Conservation (phyloP, 441 rosid genomes). For the Geranium incanum region DNA sequence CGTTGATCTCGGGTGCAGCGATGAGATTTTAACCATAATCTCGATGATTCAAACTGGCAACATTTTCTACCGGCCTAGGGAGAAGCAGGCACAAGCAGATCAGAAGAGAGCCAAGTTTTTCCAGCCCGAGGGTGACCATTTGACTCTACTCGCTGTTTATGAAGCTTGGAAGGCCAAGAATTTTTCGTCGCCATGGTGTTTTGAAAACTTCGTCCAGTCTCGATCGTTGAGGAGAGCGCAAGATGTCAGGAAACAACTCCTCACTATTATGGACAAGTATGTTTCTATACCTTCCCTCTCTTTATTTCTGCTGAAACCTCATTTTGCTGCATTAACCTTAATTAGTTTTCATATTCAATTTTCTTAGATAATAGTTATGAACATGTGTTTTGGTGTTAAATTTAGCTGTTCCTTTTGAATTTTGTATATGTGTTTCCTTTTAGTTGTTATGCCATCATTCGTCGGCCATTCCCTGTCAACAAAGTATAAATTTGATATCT, state of each 20-base stretch:
- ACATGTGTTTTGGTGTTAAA: background rate
- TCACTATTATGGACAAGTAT: slow-evolving; percentile 86
- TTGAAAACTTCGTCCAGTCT: slow-evolving; percentile 77
- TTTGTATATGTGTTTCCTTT: background rate
- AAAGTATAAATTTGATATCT: background rate
- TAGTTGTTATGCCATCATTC: background rate
- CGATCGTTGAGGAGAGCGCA: slow-evolving; percentile 76
- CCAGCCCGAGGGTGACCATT: slow-evolving; percentile 87
- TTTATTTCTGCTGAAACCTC: background rate
- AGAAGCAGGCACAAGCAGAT: slow-evolving; percentile 88
- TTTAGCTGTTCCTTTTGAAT: background rate
- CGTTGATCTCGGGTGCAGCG: slow-evolving; percentile 86
- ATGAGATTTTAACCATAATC: slow-evolving; percentile 74
- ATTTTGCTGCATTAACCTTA: background rate
- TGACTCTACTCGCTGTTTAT: slow-evolving; percentile 77
- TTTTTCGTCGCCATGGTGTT: slow-evolving; percentile 86
- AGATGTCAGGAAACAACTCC: slow-evolving; percentile 82
- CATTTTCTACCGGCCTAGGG: slow-evolving; percentile 82
- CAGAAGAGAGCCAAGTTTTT: slow-evolving; percentile 82
- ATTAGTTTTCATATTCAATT: background rate
- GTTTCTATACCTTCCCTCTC: slow-evolving; percentile 12
- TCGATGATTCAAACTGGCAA: slow-evolving; percentile 84
- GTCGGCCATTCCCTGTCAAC: background rate
- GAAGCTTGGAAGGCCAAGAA: slow-evolving; percentile 91
- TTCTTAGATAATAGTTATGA: too few species aligned